These are phyloP conservation scores for Kwoniella mangroviensis DNA, from an alignment of 768 basidiomycete species.

Conservation along the genomic window DNA sequence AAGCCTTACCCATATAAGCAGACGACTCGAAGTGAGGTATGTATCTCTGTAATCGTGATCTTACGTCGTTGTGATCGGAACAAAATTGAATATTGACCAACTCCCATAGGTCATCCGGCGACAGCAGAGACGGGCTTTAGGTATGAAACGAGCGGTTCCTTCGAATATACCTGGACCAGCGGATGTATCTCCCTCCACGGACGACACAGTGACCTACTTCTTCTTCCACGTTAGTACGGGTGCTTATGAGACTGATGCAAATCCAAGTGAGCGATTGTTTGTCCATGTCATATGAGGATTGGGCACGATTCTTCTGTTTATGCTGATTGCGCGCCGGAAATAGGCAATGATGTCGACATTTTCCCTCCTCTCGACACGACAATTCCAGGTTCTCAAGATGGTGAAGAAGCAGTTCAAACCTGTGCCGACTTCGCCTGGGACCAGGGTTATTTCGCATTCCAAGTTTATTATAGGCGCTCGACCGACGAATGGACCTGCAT, in stretches of 20 bases:
- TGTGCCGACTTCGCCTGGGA: conserved; percentile 19
- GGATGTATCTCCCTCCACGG: conserved; percentile 14
- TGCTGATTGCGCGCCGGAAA: neutral
- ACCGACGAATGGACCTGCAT: conserved; percentile 14
- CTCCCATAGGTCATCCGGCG: neutral
- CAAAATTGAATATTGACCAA: neutral
- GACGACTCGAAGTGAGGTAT: conserved; percentile 7
- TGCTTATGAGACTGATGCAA: conserved; percentile 8
- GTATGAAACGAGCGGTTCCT: neutral
- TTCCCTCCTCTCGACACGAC: neutral
- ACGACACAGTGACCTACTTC: conserved; percentile 7
- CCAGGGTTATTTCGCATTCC: conserved; percentile 14
- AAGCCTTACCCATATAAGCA: conserved; percentile 7
- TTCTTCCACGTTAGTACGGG: conserved; percentile 10
- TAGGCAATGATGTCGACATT: neutral
- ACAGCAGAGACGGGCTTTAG: neutral
- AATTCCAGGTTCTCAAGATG: neutral
- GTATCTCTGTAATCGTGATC: neutral
- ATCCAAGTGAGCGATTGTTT: conserved; percentile 7
- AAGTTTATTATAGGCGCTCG: conserved; percentile 13
- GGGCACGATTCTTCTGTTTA: neutral
- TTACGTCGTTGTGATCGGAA: neutral
- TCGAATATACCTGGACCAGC: conserved; percentile 4
- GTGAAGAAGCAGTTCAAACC: neutral
- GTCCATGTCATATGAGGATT: neutral